These are phyloP conservation scores for Globisporangium mamillatum DNA, from an alignment of 352 stramenopile species.

Conservation along the genomic window DNA sequence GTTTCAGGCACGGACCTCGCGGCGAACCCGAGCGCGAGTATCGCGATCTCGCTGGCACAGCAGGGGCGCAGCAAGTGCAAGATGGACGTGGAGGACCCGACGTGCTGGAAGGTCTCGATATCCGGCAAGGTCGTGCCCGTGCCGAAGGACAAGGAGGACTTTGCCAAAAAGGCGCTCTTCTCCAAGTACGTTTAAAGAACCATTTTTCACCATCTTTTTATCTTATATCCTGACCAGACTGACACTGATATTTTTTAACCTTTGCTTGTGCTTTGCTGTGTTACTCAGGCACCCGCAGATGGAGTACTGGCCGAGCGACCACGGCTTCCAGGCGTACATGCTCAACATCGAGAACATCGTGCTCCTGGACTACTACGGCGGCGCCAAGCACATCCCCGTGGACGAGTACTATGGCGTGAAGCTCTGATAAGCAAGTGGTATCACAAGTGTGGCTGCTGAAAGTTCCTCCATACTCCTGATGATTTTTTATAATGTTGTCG, in stretches of 20 bases:
- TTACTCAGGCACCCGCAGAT: slow-evolving; percentile 62
- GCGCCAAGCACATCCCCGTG: slow-evolving; percentile 56
- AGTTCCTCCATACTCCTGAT: background rate
- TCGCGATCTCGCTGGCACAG: slow-evolving; percentile 65
- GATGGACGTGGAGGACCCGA: slow-evolving; percentile 69
- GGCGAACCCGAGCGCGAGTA: slow-evolving; percentile 47
- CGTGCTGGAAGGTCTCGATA: slow-evolving; percentile 67
- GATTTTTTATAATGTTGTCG: background rate
- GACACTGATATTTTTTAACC: background rate
- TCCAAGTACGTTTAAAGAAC: slow-evolving; percentile 39
- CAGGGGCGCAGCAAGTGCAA: slow-evolving; percentile 48
- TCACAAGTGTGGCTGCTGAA: background rate
- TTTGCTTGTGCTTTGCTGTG: background rate
- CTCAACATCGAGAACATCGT: slow-evolving; percentile 59
- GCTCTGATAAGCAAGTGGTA: slow-evolving; percentile 13
- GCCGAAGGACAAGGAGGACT: slow-evolving; percentile 31
- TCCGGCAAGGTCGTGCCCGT: slow-evolving; percentile 54
- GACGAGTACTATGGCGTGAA: slow-evolving; percentile 65
- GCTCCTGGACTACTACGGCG: slow-evolving; percentile 71
- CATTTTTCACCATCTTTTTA: too few species aligned
- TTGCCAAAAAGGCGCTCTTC: slow-evolving; percentile 59
- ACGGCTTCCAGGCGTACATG: slow-evolving; percentile 53
- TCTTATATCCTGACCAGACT: background rate
- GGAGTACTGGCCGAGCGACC: slow-evolving; percentile 52
- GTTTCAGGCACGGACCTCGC: slow-evolving; percentile 40